Percentiles rank a stretch among this genome's conserved stretches.
Evolutionary conservation across 768 basidiomycete genomes (phyloP).

Genomic region (Clitopilus hobsonii): DNA sequence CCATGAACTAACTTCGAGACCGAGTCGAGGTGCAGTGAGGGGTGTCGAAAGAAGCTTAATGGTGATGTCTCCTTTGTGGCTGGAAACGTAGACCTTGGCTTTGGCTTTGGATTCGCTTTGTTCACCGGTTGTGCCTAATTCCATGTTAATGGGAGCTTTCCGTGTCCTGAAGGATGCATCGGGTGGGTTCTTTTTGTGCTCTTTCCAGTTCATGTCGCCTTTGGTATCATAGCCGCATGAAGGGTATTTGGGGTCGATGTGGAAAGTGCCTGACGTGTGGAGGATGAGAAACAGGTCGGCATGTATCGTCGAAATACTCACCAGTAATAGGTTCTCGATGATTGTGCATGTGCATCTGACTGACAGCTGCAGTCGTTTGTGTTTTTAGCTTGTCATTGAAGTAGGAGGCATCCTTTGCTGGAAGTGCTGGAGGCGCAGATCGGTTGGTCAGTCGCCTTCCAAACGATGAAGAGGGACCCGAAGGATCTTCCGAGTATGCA

Average conservation of each 20-base stretch:
- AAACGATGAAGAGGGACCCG: not conserved
- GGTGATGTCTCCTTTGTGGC: slow-evolving; percentile 31
- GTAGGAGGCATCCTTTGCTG: not conserved
- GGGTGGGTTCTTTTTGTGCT: slow-evolving; percentile 22
- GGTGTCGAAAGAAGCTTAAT: slow-evolving; percentile 23
- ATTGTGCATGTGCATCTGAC: not conserved
- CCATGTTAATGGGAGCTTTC: slow-evolving; percentile 31
- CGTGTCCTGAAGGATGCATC: slow-evolving; percentile 40
- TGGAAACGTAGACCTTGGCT: slow-evolving; percentile 32
- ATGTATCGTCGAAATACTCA: not conserved
- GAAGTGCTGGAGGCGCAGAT: not conserved
- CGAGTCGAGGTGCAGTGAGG: slow-evolving; percentile 24
- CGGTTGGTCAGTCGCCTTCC: not conserved
- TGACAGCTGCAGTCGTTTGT: not conserved
- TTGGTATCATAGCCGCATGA: slow-evolving; percentile 18
- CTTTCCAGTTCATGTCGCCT: slow-evolving; percentile 11
- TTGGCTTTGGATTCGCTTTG: slow-evolving; percentile 19
- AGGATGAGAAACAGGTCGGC: not conserved
- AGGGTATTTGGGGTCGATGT: slow-evolving; percentile 32
- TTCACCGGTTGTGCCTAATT: slow-evolving; percentile 32
- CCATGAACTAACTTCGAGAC: slow-evolving; percentile 29
- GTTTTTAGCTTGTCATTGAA: not conserved
- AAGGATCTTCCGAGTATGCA: not conserved
- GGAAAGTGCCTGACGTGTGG: slow-evolving; percentile 32
- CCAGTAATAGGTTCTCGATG: not conserved